Evolutionary conservation across 2,329 filamentous ascomycete species (phyloP), one percentile per base, ranked within the genome.

Genomic region (Rachicladosporium sp.): DNA sequence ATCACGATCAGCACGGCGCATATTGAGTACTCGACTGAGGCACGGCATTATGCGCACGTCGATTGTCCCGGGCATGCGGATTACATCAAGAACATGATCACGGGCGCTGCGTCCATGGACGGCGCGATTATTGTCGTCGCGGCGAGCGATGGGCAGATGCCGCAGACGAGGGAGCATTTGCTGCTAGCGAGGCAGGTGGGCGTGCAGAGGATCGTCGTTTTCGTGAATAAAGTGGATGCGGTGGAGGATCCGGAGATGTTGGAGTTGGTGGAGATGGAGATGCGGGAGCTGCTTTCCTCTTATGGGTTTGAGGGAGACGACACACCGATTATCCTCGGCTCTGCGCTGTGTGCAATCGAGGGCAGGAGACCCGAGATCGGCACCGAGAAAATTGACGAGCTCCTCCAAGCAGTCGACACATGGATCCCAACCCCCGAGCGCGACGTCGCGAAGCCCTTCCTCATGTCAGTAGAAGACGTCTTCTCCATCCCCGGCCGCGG

Each of bases 81-180:
- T 86, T 98, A 98, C 76, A 96, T 98, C 74, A 98, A 98, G 79
- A 98, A 98, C 81, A 98, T 98, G 91, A 98, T 98, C 66, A 98
- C 91, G 52, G 91, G 91, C 79, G 88, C 91, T 48, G 89, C 93
- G 58, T 93, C 87, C 74, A 98, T 98, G 91, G 91, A 98, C 58
- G 91, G 91, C 58, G 89, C 91, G 58, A 89, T 98, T 62, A 95
- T 98, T 58, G 91, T 98, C 52, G 93, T 98, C 56, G 93, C 93
- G 54, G 91, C 91, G 53, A 94, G 87, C 30, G 91, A 98, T 63
- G 91, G 91, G 62, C 93, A 98, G 72, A 98, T 98, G 91, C 91
- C 91, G 58, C 93, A 98, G 77, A 98, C 91, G 51, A 78, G 91
- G 68, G 91, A 98, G 72, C 91, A 98, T 72, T 74, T 98, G 68